phyloP scores from a whole-genome alignment of 495 filamentous ascomycete genomes.

The Penicillium paradoxum region DNA sequence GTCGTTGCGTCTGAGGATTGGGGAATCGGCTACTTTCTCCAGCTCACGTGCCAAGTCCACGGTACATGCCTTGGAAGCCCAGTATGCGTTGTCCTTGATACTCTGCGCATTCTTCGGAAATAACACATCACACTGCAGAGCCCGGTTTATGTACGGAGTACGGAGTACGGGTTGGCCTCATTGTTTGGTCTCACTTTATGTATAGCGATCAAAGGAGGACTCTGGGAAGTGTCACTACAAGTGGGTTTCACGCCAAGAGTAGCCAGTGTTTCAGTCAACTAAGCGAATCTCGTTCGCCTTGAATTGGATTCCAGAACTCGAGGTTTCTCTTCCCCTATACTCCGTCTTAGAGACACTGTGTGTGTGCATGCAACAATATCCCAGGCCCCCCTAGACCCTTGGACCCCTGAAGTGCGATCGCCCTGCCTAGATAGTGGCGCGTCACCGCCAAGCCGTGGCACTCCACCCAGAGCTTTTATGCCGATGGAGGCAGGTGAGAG shows the following conservation, averaged over 20 bases:
- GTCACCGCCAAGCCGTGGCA: conserved; percentile 10
- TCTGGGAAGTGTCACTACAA: background rate
- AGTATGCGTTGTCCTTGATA: no score
- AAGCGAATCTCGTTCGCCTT: background rate
- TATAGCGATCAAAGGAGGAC: background rate
- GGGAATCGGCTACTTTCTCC: no score
- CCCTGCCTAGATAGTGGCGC: conserved; percentile 9
- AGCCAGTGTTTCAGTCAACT: background rate
- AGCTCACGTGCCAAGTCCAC: no score
- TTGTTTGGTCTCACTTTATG: background rate
- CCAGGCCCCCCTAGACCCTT: background rate
- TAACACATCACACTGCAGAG: no score
- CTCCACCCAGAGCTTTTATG: background rate
- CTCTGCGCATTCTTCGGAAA: no score
- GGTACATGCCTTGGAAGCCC: no score
- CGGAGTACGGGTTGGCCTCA: no score
- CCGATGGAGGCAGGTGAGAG: background rate
- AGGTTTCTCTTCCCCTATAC: background rate
- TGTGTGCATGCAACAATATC: no score
- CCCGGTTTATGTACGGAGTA: no score
- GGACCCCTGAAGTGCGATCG: conserved; percentile 4
- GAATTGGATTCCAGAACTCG: conserved; percentile 1
- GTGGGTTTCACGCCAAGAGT: background rate
- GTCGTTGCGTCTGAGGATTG: no score
- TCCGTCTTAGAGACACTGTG: no score